phyloP scores from a whole-genome alignment of 2,329 filamentous ascomycete genomes.

The Rasamsonia emersonii region DNA sequence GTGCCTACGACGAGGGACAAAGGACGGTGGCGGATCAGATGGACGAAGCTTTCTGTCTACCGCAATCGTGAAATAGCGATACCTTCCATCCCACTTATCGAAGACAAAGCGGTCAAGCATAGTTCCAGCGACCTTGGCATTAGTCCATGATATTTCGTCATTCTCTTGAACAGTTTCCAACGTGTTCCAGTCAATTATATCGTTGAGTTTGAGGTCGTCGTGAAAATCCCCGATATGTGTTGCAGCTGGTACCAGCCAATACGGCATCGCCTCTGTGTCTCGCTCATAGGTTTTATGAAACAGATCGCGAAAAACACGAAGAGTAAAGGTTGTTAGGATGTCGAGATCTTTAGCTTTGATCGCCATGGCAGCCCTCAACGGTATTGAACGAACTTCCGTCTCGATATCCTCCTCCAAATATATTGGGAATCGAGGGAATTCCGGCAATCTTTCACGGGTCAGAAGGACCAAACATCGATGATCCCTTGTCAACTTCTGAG shows the following conservation, averaged over 20 bases:
- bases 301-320: conserved; percentile 69
- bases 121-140: conserved; percentile 28
- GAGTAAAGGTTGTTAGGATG: conserved; percentile 61
- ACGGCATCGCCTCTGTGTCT: conserved; percentile 58
- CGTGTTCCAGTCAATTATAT: conserved; percentile 37
- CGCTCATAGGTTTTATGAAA: conserved; percentile 80
- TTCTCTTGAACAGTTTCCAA: conserved; percentile 28
- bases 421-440: conserved; percentile 59
- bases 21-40: conserved; percentile 26
- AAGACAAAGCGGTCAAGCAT: conserved; percentile 46
- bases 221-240: conserved; percentile 5
- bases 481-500: conserved; percentile 47
- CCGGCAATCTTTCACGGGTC: conserved; percentile 57
- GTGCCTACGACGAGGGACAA: conserved; percentile 29
- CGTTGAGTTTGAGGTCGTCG: conserved; percentile 5
- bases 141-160: conserved; percentile 39
- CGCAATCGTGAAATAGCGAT: conserved; percentile 46
- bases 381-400: conserved; percentile 48
- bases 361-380: conserved; percentile 29
- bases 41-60: conserved; percentile 24
- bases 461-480: conserved; percentile 62
- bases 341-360: conserved; percentile 38
- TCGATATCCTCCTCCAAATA: conserved; percentile 59
- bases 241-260: conserved; percentile 65
- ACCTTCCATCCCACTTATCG: conserved; percentile 49